Percentiles rank a stretch among this genome's conserved stretches.
phyloP scores from a whole-genome alignment of 352 stramenopile genomes.

The Peronosclerospora sorghi region DNA sequence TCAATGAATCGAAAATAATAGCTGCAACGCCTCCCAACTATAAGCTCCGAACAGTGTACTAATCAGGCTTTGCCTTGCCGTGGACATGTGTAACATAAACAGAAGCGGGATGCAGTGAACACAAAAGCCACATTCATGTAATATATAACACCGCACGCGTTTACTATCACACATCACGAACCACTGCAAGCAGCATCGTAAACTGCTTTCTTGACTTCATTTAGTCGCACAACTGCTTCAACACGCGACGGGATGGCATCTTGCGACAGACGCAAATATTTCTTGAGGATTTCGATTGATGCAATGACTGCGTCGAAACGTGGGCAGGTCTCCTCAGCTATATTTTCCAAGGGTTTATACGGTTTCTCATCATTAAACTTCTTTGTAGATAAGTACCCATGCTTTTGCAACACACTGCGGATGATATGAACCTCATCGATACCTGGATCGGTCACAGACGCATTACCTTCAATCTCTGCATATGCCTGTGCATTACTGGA shows the following conservation, averaged over 20 bases:
- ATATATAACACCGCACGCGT: conserved; percentile 2
- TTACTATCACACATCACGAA: conserved; percentile 18
- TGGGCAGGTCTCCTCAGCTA: conserved; percentile 42
- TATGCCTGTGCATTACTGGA: conserved; percentile 46
- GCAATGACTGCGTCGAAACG: conserved; percentile 41
- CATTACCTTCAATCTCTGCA: conserved; percentile 65
- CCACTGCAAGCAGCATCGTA: conserved; percentile 11
- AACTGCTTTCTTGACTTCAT: conserved; percentile 52
- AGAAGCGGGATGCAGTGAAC: conserved; percentile 5
- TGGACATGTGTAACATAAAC: conserved; percentile 14
- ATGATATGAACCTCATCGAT: conserved; percentile 82
- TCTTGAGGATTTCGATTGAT: conserved; percentile 58
- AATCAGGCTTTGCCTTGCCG: conserved; percentile 1
- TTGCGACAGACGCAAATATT: conserved; percentile 52
- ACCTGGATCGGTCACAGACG: conserved; percentile 60
- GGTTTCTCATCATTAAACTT: conserved; percentile 47
- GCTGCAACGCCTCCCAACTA: conserved; percentile 14
- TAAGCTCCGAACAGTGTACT: conserved; percentile 27
- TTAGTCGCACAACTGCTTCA: conserved; percentile 58
- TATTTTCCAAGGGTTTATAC: conserved; percentile 38
- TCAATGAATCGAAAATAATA: conserved; percentile 7
- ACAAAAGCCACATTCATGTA: conserved; percentile 7
- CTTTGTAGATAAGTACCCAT: conserved; percentile 59
- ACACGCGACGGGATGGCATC: conserved; percentile 41
- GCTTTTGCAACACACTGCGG: conserved; percentile 68